Evolutionary conservation across 2,329 filamentous ascomycete genomes (phyloP).

Genomic region (Ophioceras dolichostomum): DNA sequence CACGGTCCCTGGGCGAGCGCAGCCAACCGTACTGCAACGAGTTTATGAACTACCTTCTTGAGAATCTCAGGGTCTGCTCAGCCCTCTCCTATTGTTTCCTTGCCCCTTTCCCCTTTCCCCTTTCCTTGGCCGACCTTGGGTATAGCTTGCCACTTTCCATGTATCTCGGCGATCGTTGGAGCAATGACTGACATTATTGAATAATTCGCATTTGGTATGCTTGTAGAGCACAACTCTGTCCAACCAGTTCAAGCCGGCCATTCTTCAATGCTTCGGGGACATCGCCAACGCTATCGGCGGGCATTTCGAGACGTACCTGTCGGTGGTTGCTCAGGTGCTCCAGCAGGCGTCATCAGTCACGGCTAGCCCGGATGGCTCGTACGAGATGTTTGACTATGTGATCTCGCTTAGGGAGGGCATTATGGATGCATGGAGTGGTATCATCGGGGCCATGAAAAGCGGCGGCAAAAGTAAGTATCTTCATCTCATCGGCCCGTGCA

Average conservation of each 20-base stretch:
- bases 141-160: no score
- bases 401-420: constrained; percentile 92
- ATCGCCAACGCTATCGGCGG: constrained; percentile 90
- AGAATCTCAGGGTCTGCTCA: constrained; percentile 74
- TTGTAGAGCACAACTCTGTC: constrained; percentile 71
- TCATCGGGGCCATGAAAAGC: constrained; percentile 85
- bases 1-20: constrained; percentile 77
- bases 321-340: constrained; percentile 84
- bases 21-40: constrained; percentile 92
- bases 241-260: constrained; percentile 96
- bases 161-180: no score
- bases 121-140: no score
- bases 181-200: no score
- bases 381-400: constrained; percentile 96
- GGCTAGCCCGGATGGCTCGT: constrained; percentile 65
- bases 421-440: constrained; percentile 97
- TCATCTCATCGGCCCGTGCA: no score
- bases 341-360: constrained; percentile 84
- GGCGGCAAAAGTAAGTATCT: constrained; percentile 60
- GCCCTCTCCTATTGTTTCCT: constrained; percentile 8
- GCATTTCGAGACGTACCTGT: constrained; percentile 85
- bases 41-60: constrained; percentile 96
- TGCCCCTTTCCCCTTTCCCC: constrained; percentile 1
- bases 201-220: no score
- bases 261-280: constrained; percentile 94